phyloP scores from a whole-genome alignment of 139 green algal species.

The Chlorella sorokiniana region DNA sequence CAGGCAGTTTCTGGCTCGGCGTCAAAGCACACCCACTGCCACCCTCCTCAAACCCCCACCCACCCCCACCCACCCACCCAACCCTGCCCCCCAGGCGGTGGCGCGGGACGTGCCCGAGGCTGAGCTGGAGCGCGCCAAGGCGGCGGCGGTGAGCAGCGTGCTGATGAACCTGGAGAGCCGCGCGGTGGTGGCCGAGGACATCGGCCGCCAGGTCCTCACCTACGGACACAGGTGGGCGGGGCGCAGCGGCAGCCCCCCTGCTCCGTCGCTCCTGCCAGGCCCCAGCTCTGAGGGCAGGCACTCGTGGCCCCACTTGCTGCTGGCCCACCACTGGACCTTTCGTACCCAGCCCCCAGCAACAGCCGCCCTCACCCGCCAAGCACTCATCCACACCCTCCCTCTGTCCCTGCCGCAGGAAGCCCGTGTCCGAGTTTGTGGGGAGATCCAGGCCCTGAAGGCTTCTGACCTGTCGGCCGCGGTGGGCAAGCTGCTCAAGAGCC shows the following conservation, averaged over 20 bases:
- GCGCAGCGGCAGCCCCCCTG: too few species aligned
- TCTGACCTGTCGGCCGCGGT: conserved; percentile 49
- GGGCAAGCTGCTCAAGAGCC: conserved; percentile 52
- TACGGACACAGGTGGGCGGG: conserved; percentile 80
- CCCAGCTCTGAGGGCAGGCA: too few species aligned
- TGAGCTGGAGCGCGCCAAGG: conserved; percentile 93
- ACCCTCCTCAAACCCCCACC: not conserved
- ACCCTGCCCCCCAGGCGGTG: conserved; percentile 46
- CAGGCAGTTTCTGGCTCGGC: not conserved
- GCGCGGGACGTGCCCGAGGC: conserved; percentile 59
- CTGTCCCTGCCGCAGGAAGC: conserved; percentile 24
- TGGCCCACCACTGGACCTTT: not conserved
- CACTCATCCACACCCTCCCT: not conserved
- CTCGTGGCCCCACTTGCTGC: not conserved
- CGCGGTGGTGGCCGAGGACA: conserved; percentile 91
- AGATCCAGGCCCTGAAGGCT: conserved; percentile 48
- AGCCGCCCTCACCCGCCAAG: not conserved
- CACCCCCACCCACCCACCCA: not conserved
- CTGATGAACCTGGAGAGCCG: conserved; percentile 95
- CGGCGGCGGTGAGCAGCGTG: conserved; percentile 73
- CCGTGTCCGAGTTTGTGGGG: conserved; percentile 51
- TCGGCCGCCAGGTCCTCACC: conserved; percentile 94
- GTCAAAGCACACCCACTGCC: not conserved
- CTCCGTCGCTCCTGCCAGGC: too few species aligned
- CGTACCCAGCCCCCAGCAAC: not conserved